Evolutionary conservation across 2,329 filamentous ascomycete species (phyloP).

Genomic region (Xylaria sp.): DNA sequence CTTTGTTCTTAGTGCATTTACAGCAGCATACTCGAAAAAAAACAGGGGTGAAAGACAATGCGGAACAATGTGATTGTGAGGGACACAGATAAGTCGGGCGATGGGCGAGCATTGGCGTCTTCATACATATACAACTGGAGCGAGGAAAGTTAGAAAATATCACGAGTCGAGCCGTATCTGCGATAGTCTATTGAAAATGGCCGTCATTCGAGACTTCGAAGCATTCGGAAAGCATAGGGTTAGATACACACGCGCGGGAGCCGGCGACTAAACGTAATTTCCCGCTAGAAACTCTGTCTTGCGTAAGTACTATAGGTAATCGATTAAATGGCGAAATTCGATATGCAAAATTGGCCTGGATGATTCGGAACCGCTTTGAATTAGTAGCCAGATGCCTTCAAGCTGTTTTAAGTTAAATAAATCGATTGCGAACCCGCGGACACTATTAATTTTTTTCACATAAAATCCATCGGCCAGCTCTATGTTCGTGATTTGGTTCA

Average conservation of each 20-base stretch:
- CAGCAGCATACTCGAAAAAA: too few species aligned
- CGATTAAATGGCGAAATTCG: constrained; percentile 2
- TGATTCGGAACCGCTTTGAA: constrained; percentile 1
- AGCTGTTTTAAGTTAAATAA: constrained; percentile 13
- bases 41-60: too few species aligned
- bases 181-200: background rate
- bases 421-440: constrained; percentile 14
- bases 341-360: background rate
- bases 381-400: constrained; percentile 17
- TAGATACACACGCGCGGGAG: background rate
- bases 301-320: background rate
- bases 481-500: constrained; percentile 47
- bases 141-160: background rate
- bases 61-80: background rate
- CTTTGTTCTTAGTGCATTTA: too few species aligned
- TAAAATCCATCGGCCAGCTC: constrained; percentile 25
- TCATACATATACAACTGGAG: background rate
- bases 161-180: background rate
- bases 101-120: too few species aligned
- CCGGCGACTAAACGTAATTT: background rate
- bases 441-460: constrained; percentile 20
- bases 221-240: background rate
- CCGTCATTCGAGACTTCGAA: background rate
- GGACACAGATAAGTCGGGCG: too few species aligned
- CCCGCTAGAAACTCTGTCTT: background rate